Base-by-base conservation (phyloP, 306 rosid species). In the Fagus sylvatica region DNA sequence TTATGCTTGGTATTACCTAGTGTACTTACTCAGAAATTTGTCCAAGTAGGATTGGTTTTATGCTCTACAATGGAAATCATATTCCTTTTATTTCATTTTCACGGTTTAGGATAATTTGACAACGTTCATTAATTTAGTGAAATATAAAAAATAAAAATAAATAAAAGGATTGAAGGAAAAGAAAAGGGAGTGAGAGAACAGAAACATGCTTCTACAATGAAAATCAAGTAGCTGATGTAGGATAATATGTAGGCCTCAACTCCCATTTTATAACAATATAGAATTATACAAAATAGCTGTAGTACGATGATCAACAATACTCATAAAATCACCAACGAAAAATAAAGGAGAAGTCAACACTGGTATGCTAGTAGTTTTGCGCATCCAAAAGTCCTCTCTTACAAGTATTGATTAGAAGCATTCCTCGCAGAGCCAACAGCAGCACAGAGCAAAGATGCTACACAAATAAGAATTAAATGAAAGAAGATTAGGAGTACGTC, bases 371-470 rank as follows among this genome's bases (percentile, higher is more conserved):
- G 59, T 41, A 62, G 53, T 51, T 15, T 73, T 69, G 55, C 53
- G 16, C 53, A 68, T 53, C 2, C 53, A 17, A 34, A 22, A 15
- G n/a, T 36, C 41, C 37, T 72, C 42, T 36, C 54, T 88, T 65
- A 2, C 32, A 17, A 46, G 51, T 13, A 39, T 65, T 12, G 10
- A 37, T 65, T 74, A 92, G 85, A 69, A 86, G 77, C 97, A 93
- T 78, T 66, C 85, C 74, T 93, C 96, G 33, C 97, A 93, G 32
- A 92, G 48, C 96, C 96, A 92, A 76, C 97, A 92, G 89, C 97
- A 92, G 86, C 97, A 92, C 32, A 92, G 81, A 54, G 93, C 91
- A 72, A 89, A 93, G 83, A 93, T 92, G 85, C 96, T 93, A 89
- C 89, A 86, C 55, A 73, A 79, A 40, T 12, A 78, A 75, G 77